Conservation (phyloP, 202 grass and related monocot genomes). For the Cymbopogon flexuosus region DNA sequence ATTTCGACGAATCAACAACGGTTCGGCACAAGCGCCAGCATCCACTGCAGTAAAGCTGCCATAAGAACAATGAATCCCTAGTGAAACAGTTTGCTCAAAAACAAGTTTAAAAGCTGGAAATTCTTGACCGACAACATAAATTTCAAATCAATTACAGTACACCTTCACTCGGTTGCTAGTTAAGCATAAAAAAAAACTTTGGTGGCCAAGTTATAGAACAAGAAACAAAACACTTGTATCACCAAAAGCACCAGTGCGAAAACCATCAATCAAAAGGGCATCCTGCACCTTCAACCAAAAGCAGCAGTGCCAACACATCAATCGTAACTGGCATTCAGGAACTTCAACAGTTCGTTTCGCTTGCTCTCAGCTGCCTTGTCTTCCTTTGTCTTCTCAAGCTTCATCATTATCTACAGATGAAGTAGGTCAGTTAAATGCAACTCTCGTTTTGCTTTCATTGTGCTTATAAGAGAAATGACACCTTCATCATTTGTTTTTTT, state of each 20-base stretch:
- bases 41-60: too few species aligned
- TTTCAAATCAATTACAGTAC: neutral
- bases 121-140: neutral
- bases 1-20: too few species aligned
- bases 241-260: slow-evolving; percentile 1
- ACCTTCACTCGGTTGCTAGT: neutral
- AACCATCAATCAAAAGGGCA: neutral
- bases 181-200: neutral
- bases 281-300: neutral
- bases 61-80: neutral
- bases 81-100: neutral
- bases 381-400: slow-evolving; percentile 92
- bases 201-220: slow-evolving; percentile 18
- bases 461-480: neutral
- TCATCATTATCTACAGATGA: slow-evolving; percentile 82
- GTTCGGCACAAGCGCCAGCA: too few species aligned
- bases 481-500: neutral
- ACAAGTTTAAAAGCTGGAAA: neutral
- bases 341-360: slow-evolving; percentile 84
- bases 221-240: slow-evolving; percentile 1
- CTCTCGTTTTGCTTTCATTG: neutral
- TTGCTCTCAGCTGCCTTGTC: slow-evolving; percentile 89
- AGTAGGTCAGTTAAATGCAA: slow-evolving; percentile 14
- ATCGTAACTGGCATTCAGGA: slow-evolving; percentile 94
- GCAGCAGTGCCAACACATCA: slow-evolving; percentile 5